These are phyloP conservation scores for Barnettozyma sucrosica DNA, from an alignment of 805 yeast species.

Conservation along the genomic window DNA sequence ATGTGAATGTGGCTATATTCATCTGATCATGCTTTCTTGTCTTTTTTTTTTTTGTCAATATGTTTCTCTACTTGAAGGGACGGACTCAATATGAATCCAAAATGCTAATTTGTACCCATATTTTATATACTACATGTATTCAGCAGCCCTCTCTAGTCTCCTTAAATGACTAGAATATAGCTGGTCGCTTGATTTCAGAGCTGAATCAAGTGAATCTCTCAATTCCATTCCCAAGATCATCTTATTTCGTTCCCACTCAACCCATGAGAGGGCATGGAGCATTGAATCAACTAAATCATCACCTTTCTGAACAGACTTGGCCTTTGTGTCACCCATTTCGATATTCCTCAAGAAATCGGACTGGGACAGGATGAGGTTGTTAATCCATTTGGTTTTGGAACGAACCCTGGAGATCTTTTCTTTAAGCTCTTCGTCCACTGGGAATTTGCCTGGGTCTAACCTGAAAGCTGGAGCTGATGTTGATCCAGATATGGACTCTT, in stretches of 20 bases:
- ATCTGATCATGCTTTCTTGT: not conserved
- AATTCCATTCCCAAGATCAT: conserved; percentile 20
- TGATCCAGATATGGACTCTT: conserved; percentile 3
- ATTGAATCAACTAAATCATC: conserved; percentile 25
- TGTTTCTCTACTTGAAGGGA: no score
- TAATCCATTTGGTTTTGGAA: conserved; percentile 17
- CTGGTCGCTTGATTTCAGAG: conserved; percentile 14
- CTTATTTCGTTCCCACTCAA: conserved; percentile 24
- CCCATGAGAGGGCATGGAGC: conserved; percentile 21
- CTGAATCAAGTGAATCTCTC: conserved; percentile 15
- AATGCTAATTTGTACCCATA: no score
- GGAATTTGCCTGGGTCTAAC: conserved; percentile 11
- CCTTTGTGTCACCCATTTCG: conserved; percentile 3
- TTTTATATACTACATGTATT: not conserved
- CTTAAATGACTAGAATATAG: conserved; percentile 13
- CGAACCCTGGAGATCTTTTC: not conserved
- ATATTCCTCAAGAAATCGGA: not conserved
- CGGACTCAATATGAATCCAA: not conserved
- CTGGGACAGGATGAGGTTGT: conserved; percentile 11
- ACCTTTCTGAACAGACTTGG: conserved; percentile 14
- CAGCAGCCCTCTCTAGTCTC: not conserved
- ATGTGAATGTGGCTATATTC: not conserved
- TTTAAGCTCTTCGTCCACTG: not conserved
- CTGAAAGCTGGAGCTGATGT: conserved; percentile 1
- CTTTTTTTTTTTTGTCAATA: no score